Evolutionary conservation across 2,329 filamentous ascomycete species (phyloP), one percentile per base, ranked within the genome.

Genomic region (Samsoniella hepiali): DNA sequence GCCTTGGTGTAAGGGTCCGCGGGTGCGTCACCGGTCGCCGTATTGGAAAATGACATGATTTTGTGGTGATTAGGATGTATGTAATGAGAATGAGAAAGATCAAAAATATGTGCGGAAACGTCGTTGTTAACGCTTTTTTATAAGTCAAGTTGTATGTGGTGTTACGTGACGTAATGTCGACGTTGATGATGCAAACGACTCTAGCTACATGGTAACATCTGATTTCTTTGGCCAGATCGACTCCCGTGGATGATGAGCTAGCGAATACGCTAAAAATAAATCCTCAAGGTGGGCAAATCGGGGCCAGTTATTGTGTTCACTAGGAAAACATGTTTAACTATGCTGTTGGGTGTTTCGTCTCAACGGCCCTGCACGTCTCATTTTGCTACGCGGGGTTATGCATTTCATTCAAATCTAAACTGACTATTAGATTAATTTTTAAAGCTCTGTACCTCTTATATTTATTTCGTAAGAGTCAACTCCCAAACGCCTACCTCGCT

Each of bases 1-100:
- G 91, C 93, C 77, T 88, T 85, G 72, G 86, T 92, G 81, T 96
- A 96, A 2, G 91, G 91, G 76, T 95, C 90, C 60, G 81, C 85
- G 49, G 85, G 79, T 77, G 89, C 86, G 75, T 77, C 78, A 72
- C 85, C 87, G 49, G 85, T 86, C 67, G 81, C 75, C 45, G 87
- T 76, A 74, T 89, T 89, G 73, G 75, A 74, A 71, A 71, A 75
- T 69, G 68, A 77, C 77, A 70, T 87, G 77, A 66, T 78, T n/a
- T 47, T 17, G n/a, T 2, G 27, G 15, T 38, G 22, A n/a, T 54
- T 38, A 11, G 9, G 3, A 1, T 58, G 6, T 7, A 15, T 44
- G 5, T 44, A 17, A 10, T 32, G 42, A 45, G 6, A 15, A 34
- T 44, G 32, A 31, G n/a, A 36, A 11, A n/a, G 15, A 2, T 44